Percentiles rank a stretch among this genome's conserved stretches.
Conservation (phyloP, 2,329 filamentous ascomycete genomes). For the Zarea fungicola region DNA sequence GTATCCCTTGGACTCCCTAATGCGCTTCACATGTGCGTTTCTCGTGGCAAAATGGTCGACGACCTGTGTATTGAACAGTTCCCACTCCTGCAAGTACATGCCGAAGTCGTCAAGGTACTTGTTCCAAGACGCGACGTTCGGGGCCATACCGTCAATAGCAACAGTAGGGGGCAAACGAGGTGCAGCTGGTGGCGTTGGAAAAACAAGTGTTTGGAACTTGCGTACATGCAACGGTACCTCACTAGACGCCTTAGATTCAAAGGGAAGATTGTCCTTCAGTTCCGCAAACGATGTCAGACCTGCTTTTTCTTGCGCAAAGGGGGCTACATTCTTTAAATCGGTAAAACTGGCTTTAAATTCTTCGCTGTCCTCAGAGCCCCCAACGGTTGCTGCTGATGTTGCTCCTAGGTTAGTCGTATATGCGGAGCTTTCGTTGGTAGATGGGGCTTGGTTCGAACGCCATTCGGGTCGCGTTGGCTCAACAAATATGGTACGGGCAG, state of each 20-base stretch:
- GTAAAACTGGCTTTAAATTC: conserved; percentile 50
- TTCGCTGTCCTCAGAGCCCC: conserved; percentile 52
- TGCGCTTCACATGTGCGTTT: conserved; percentile 36
- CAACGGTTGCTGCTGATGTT: conserved; percentile 29
- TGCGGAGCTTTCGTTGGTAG: conserved; percentile 17
- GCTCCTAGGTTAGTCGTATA: conserved; percentile 18
- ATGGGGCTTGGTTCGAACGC: conserved; percentile 45
- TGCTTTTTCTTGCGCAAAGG: conserved; percentile 41
- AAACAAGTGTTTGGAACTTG: conserved; percentile 32
- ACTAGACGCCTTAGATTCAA: conserved; percentile 46
- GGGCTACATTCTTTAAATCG: conserved; percentile 52
- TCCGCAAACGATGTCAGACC: conserved; percentile 52
- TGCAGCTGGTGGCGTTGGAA: conserved; percentile 45
- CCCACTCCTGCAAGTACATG: conserved; percentile 47
- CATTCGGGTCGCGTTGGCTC: conserved; percentile 57
- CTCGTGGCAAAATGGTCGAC: conserved; percentile 51
- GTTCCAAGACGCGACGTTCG: conserved; percentile 39
- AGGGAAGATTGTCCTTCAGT: conserved; percentile 51
- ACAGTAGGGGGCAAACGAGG: conserved; percentile 43
- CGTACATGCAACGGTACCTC: conserved; percentile 33
- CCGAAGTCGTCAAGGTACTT: conserved; percentile 51
- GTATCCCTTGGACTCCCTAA: conserved; percentile 37
- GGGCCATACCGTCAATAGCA: conserved; percentile 38
- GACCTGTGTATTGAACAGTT: conserved; percentile 46
- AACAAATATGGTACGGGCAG: conserved; percentile 49